phyloP scores from a whole-genome alignment of 2,329 filamentous ascomycete genomes.

The Phyllosticta ampelicida region DNA sequence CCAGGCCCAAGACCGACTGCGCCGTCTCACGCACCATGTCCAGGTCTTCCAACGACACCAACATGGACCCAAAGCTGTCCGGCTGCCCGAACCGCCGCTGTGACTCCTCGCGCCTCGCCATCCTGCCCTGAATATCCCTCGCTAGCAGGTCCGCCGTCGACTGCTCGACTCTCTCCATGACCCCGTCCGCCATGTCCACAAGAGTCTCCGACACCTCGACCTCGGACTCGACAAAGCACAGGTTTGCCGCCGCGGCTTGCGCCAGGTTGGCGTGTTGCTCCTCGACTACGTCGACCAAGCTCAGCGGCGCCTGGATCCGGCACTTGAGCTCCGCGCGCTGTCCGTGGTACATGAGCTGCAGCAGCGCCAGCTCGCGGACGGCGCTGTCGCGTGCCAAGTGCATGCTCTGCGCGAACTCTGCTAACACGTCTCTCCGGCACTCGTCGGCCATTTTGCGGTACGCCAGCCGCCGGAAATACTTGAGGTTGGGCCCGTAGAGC shows the following conservation, averaged over 20 bases:
- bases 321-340: neutral
- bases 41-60: conserved; percentile 60
- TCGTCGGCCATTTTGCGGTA: neutral
- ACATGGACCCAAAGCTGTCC: conserved; percentile 22
- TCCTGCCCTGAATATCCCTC: neutral
- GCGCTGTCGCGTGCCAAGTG: neutral
- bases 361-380: neutral
- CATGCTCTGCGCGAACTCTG: neutral
- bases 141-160: neutral
- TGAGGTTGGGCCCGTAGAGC: neutral
- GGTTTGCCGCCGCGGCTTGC: neutral
- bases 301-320: neutral
- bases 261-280: neutral
- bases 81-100: neutral
- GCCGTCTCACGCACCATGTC: conserved; percentile 42
- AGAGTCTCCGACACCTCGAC: neutral
- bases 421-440: neutral
- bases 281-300: neutral
- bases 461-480: neutral
- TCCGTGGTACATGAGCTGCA: neutral
- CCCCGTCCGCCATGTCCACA: neutral
- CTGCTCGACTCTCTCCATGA: neutral
- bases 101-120: neutral
- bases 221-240: neutral
- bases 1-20: neutral